phyloP scores from a whole-genome alignment of 2,329 filamentous ascomycete species.

The Thielaviopsis punctulata region DNA sequence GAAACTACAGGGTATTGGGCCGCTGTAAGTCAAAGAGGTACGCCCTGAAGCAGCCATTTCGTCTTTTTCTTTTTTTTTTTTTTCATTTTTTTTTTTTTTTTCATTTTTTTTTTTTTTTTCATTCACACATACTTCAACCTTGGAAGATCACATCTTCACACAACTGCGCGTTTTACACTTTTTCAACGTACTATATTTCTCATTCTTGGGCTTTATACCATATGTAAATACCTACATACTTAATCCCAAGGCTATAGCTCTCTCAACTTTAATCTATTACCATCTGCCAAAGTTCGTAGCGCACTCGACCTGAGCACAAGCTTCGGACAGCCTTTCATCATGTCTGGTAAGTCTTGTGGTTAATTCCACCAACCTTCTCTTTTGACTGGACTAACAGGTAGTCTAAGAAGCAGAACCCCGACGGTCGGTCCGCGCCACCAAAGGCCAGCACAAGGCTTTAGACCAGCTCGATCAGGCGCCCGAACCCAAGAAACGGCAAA shows the following conservation, averaged over 20 bases:
- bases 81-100: neutral
- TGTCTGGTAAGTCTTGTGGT: neutral
- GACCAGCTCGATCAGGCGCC: conserved; percentile 51
- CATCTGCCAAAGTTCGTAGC: too few species aligned
- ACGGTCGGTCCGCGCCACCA: conserved; percentile 88
- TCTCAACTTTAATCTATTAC: too few species aligned
- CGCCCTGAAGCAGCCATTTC: neutral
- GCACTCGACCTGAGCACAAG: too few species aligned
- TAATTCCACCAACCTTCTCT: neutral
- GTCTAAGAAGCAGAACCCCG: conserved; percentile 51
- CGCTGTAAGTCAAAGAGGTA: neutral
- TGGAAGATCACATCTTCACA: too few species aligned
- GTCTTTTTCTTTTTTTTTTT: neutral
- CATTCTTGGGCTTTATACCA: too few species aligned
- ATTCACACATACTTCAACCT: too few species aligned
- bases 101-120: neutral
- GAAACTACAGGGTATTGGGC: neutral
- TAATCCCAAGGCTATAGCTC: too few species aligned
- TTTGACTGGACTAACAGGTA: conserved; percentile 19
- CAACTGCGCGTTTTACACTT: neutral
- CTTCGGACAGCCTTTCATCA: too few species aligned
- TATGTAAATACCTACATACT: too few species aligned
- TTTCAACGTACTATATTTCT: neutral
- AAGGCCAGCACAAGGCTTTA: conserved; percentile 86
- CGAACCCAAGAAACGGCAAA: conserved; percentile 36